Conservation (phyloP, 2,329 filamentous ascomycete genomes). For the Fusarium caatingaense region DNA sequence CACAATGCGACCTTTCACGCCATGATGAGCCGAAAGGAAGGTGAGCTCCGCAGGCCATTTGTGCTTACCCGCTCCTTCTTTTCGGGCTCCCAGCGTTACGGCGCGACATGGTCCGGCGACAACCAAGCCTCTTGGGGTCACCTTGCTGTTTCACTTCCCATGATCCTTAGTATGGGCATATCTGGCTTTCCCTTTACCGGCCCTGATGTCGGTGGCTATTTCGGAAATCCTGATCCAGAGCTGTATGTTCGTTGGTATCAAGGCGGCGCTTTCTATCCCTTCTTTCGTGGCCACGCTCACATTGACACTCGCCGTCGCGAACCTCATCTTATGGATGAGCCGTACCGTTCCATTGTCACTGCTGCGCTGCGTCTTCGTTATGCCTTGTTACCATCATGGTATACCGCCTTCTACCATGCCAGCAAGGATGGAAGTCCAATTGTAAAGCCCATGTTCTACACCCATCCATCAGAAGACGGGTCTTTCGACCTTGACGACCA, state of each 20-base stretch:
- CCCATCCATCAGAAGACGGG: slow-evolving; percentile 84
- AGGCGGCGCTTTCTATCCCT: slow-evolving; percentile 94
- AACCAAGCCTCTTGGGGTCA: slow-evolving; percentile 96
- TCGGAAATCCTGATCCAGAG: slow-evolving; percentile 94
- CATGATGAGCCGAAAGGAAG: slow-evolving; percentile 84
- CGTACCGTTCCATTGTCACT: slow-evolving; percentile 86
- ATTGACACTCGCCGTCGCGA: slow-evolving; percentile 95
- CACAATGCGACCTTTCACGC: slow-evolving; percentile 95
- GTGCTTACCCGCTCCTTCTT: slow-evolving; percentile 94
- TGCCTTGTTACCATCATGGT: slow-evolving; percentile 90
- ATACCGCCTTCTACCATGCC: slow-evolving; percentile 94
- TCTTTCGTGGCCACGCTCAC: slow-evolving; percentile 97
- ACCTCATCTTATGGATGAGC: slow-evolving; percentile 87
- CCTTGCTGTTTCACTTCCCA: slow-evolving; percentile 87
- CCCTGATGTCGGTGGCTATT: slow-evolving; percentile 97
- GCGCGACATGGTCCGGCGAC: slow-evolving; percentile 99
- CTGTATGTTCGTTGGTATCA: slow-evolving; percentile 96
- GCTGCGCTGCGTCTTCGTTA: slow-evolving; percentile 90
- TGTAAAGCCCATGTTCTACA: slow-evolving; percentile 91
- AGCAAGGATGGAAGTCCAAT: slow-evolving; percentile 88
- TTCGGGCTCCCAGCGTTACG: slow-evolving; percentile 86
- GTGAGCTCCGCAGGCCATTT: slow-evolving; percentile 87
- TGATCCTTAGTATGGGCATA: slow-evolving; percentile 93
- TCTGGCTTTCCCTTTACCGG: slow-evolving; percentile 94
- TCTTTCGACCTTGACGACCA: slow-evolving; percentile 94